Evolutionary conservation across 164 flowering plant species (phyloP), one percentile per base, ranked within the genome.

Genomic region (Stephania yunnanensis): DNA sequence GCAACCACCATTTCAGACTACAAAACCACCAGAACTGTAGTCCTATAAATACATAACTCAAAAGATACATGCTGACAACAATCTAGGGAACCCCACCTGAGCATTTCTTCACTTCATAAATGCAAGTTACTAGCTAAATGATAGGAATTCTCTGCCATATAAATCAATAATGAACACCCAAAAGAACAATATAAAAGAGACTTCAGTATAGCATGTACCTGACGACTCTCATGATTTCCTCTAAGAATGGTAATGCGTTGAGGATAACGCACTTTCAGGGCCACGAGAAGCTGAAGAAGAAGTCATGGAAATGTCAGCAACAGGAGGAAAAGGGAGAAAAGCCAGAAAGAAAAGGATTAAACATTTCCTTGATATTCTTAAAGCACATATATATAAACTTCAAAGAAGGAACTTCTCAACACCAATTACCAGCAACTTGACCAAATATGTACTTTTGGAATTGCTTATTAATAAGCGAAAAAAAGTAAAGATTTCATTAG

Each of bases 211-310:
- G 9, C 25, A 75, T 20, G 42, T 84, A 95, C 98, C 98, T 95
- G 98, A 73, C 97, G 95, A 77, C 98, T 95, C 83, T 95, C 98
- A 81, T 95, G 98, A 78, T 95, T 95, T 81, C 97, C 98, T 79
- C 98, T 84, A 25, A 95, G 89, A 83, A 95, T 95, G 17, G 97
- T 95, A 72, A 93, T 89, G 52, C 98, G 85, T 73, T 93, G 94
- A 58, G 88, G 86, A 83, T 93, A 95, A 2, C 97, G 95, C 70
- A 95, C 97, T 81, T 95, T 93, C 70, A 95, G 78, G 48, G 97
- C 95, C 72, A 95, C 97, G 79, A 95, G 78, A 29, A 95, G 92
- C 98, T 93, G 95, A 58, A 84, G 0, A 78, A 74, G 36, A 19
- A 73, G n/a, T 50, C 48, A 74, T 46, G 61, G 67, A 71, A 75